Evolutionary conservation across 169 alveolate genomes (phyloP).

Genomic region (Plasmodium relictum): DNA sequence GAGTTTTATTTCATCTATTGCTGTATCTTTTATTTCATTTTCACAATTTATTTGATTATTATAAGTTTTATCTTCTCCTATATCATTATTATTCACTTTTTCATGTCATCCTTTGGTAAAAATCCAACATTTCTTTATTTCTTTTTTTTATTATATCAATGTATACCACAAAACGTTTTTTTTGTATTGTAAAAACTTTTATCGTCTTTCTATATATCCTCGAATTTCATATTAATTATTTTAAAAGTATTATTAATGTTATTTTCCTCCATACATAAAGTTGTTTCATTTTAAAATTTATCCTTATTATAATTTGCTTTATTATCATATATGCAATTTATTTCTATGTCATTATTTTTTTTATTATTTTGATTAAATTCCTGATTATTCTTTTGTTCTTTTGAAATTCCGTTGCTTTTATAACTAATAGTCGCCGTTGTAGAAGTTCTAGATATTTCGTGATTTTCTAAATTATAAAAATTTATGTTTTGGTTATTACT

Average conservation of each 20-base stretch:
- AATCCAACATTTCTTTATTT: background rate
- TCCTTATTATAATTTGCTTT: constrained; percentile 2
- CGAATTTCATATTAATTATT: constrained; percentile 1
- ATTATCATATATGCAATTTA: background rate
- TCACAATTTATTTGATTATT: no score
- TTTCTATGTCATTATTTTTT: constrained; percentile 2
- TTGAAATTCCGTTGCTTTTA: constrained; percentile 6
- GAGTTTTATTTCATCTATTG: no score
- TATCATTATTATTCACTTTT: no score
- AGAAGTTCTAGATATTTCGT: constrained; percentile 51
- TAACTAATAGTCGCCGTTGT: constrained; percentile 29
- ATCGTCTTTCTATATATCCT: constrained; percentile 1
- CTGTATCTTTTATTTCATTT: no score
- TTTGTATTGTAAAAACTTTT: background rate
- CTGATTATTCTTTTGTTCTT: background rate
- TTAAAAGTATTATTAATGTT: constrained; percentile 5
- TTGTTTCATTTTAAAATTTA: background rate
- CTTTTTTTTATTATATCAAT: background rate
- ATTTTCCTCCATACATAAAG: background rate
- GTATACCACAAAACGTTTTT: background rate
- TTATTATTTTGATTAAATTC: background rate
- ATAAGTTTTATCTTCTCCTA: no score
- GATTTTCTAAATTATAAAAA: constrained; percentile 25
- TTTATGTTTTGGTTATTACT: constrained; percentile 8
- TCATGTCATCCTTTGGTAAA: no score